Evolutionary conservation across 2,329 filamentous ascomycete species (phyloP).

Genomic region (Penicillium vulpinum): DNA sequence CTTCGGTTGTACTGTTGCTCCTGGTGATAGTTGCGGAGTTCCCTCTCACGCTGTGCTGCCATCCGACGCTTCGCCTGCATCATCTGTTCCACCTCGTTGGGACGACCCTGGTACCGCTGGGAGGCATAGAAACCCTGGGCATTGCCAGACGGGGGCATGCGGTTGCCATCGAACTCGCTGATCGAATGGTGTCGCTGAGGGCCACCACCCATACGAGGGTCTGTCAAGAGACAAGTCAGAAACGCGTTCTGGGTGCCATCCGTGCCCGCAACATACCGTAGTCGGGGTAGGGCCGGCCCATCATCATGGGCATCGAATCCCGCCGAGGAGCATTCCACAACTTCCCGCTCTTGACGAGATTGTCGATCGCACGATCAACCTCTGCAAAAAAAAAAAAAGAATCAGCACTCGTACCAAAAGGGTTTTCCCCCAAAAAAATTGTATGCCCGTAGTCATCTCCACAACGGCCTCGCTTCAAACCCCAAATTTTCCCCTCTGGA

Average conservation of each 20-base stretch:
- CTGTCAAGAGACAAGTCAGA: slow-evolving; percentile 49
- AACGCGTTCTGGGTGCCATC: slow-evolving; percentile 20
- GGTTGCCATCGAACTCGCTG: slow-evolving; percentile 77
- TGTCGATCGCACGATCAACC: slow-evolving; percentile 93
- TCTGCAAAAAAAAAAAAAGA: slow-evolving; percentile 57
- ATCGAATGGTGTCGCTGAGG: slow-evolving; percentile 78
- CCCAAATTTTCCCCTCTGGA: background rate
- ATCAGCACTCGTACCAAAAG: slow-evolving; percentile 27
- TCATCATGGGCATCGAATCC: slow-evolving; percentile 72
- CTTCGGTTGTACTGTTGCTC: slow-evolving; percentile 99
- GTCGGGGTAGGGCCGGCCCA: slow-evolving; percentile 59
- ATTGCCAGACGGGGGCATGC: slow-evolving; percentile 72
- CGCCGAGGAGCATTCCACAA: slow-evolving; percentile 74
- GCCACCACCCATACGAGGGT: slow-evolving; percentile 66
- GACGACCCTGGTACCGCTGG: slow-evolving; percentile 86
- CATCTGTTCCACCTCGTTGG: slow-evolving; percentile 94
- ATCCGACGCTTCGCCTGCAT: slow-evolving; percentile 99
- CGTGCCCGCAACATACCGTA: slow-evolving; percentile 55
- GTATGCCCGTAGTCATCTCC: background rate
- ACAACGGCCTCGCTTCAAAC: background rate
- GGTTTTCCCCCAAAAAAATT: background rate
- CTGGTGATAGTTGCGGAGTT: slow-evolving; percentile 99
- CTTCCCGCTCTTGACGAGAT: slow-evolving; percentile 95
- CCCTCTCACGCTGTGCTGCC: slow-evolving; percentile 97
- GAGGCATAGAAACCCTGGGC: slow-evolving; percentile 91